Evolutionary conservation across 371 early-diverging fungal genomes (phyloP).

Genomic region (Smittium culicis): DNA sequence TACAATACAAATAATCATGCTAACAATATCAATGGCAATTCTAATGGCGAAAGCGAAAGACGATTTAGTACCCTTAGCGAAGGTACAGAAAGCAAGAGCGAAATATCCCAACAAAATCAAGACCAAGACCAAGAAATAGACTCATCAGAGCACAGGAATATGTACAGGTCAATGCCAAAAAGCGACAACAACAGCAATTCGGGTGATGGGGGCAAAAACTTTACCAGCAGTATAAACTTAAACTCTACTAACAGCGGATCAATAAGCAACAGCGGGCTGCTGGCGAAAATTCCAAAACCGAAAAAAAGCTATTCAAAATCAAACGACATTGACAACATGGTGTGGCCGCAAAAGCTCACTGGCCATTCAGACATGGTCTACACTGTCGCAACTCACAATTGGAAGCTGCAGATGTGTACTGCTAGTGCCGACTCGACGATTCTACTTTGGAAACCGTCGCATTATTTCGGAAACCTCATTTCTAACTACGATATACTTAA

Average conservation of each 20-base stretch:
- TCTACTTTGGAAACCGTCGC: constrained; percentile 23
- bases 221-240: too few species aligned
- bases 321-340: constrained; percentile 29
- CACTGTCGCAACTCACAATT: constrained; percentile 43
- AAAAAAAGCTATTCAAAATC: too few species aligned
- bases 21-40: too few species aligned
- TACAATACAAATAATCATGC: background rate
- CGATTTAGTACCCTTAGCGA: background rate
- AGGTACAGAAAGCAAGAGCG: background rate
- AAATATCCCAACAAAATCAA: background rate
- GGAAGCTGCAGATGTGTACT: constrained; percentile 35
- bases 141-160: background rate
- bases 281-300: too few species aligned
- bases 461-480: background rate
- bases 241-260: background rate
- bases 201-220: too few species aligned
- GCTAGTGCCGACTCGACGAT: constrained; percentile 28
- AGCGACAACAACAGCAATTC: too few species aligned
- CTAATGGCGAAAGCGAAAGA: too few species aligned
- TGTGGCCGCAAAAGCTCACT: constrained; percentile 39
- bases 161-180: background rate
- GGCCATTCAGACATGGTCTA: constrained; percentile 56
- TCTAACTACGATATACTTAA: background rate
- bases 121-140: background rate
- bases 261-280: background rate